Evolutionary conservation across 495 filamentous ascomycete genomes (phyloP).

Genomic region (Aspergillus saccharolyticus): DNA sequence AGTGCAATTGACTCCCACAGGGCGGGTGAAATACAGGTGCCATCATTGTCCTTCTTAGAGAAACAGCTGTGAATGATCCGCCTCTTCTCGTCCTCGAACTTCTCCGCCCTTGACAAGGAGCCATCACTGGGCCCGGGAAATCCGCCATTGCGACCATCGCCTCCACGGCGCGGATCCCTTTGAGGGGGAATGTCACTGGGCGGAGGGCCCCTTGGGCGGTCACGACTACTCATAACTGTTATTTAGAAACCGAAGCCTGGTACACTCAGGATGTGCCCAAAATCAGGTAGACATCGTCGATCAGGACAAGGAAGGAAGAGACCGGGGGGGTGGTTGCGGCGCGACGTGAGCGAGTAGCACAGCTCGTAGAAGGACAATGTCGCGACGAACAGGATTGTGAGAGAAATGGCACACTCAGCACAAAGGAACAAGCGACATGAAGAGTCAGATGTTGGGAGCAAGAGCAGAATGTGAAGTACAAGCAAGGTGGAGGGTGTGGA

Average conservation of each 20-base stretch:
- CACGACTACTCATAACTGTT: conserved; percentile 35
- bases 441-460: neutral
- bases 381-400: no score
- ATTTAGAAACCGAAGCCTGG: conserved; percentile 20
- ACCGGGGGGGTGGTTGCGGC: conserved; percentile 2
- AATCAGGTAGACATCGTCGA: conserved; percentile 39
- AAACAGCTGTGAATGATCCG: conserved; percentile 92
- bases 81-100: conserved; percentile 92
- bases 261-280: conserved; percentile 25
- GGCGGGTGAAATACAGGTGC: conserved; percentile 55
- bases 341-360: neutral
- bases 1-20: neutral
- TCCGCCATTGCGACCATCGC: conserved; percentile 30
- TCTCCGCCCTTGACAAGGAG: conserved; percentile 67
- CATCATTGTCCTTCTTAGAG: conserved; percentile 77
- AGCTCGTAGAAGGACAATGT: neutral
- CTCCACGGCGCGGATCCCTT: conserved; percentile 30
- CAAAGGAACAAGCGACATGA: neutral
- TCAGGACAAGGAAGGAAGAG: conserved; percentile 14
- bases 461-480: neutral
- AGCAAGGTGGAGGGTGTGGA: neutral
- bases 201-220: conserved; percentile 31
- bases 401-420: neutral
- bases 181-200: conserved; percentile 24
- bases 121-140: conserved; percentile 23